Evolutionary conservation across 2,329 filamentous ascomycete species (phyloP).

Genomic region (Sclerotinia trifoliorum): DNA sequence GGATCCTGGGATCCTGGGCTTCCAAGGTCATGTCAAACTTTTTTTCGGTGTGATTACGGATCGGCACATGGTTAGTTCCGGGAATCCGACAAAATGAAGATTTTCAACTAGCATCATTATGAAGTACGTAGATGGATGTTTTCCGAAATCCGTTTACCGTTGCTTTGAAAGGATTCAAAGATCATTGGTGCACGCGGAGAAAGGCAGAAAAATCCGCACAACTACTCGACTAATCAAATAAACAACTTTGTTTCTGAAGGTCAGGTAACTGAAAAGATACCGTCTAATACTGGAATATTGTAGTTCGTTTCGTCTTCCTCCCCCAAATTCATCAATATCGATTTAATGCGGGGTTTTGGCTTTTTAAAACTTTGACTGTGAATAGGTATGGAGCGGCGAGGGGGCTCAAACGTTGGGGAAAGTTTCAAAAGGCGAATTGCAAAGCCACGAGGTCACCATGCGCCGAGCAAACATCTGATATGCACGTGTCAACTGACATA

Average conservation of each 20-base stretch:
- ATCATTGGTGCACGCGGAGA: neutral
- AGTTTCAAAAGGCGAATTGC: neutral
- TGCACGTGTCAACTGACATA: neutral
- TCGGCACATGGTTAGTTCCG: slow-evolving; percentile 20
- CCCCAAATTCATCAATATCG: neutral
- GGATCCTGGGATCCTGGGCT: neutral
- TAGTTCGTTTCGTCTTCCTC: neutral
- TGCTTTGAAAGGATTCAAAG: neutral
- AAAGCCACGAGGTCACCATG: slow-evolving; percentile 6
- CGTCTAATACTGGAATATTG: neutral
- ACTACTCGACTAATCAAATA: neutral
- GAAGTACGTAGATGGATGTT: too few relatives aligned
- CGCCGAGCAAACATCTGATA: neutral
- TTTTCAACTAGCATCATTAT: neutral
- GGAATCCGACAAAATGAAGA: neutral
- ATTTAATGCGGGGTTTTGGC: neutral
- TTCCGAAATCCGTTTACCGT: slow-evolving; percentile 7
- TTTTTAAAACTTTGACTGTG: neutral
- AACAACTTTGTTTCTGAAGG: neutral
- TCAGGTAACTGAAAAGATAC: neutral
- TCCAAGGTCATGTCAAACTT: neutral
- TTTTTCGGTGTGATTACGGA: slow-evolving; percentile 10
- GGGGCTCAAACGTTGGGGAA: neutral
- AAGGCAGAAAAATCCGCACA: neutral
- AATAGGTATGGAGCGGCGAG: neutral